These are phyloP conservation scores for Exophiala alcalophila DNA, from an alignment of 2,329 filamentous ascomycete genomes.

Conservation along the genomic window DNA sequence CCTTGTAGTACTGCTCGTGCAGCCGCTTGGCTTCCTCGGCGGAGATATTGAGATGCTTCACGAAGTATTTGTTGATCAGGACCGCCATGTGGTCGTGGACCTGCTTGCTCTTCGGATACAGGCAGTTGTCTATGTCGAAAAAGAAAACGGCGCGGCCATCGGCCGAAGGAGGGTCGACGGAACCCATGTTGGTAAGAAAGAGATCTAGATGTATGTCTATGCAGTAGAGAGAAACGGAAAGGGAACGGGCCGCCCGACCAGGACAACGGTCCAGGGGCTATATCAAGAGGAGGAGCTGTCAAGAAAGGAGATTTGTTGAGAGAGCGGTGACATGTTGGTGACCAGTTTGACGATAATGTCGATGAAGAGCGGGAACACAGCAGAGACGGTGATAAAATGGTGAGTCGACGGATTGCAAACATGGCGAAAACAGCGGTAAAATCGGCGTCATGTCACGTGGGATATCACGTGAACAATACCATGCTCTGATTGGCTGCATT, in stretches of 20 bases:
- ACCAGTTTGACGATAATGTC: too few relatives aligned
- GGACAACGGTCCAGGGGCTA: too few relatives aligned
- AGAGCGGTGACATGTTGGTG: too few relatives aligned
- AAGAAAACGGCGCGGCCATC: constrained; percentile 51
- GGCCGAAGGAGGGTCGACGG: constrained; percentile 1
- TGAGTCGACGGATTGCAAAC: too few relatives aligned
- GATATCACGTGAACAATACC: too few relatives aligned
- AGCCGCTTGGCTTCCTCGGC: constrained; percentile 78
- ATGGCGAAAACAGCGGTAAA: too few relatives aligned
- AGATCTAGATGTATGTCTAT: constrained; percentile 1
- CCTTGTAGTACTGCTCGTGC: constrained; percentile 89
- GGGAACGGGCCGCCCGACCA: too few relatives aligned
- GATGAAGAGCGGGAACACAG: too few relatives aligned
- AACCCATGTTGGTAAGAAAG: constrained; percentile 17
- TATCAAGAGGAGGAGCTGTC: too few relatives aligned
- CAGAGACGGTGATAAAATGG: too few relatives aligned
- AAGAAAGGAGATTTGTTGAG: too few relatives aligned
- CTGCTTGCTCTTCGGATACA: constrained; percentile 81
- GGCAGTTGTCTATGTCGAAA: constrained; percentile 98
- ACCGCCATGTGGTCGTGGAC: constrained; percentile 86
- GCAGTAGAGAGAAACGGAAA: background rate
- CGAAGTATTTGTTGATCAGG: constrained; percentile 69
- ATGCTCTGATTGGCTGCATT: too few relatives aligned
- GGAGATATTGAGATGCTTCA: constrained; percentile 68
- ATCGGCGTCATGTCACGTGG: constrained; percentile 1